Conservation (phyloP, 371 early-diverging fungal species). For the Blakeslea trispora region DNA sequence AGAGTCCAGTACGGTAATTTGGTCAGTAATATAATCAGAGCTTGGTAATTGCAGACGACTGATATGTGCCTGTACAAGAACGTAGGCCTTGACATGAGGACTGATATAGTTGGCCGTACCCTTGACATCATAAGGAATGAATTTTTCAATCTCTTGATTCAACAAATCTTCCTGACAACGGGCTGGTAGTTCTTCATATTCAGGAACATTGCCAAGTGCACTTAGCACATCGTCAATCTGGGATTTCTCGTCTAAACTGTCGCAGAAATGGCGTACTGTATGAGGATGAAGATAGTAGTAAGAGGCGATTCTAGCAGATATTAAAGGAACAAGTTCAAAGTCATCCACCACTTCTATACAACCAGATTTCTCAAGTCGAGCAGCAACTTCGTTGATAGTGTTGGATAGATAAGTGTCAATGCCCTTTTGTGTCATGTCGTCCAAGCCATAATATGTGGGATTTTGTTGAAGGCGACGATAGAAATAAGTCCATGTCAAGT, state of each 20-base stretch:
- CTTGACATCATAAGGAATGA: slow-evolving; percentile 57
- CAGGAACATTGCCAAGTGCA: slow-evolving; percentile 77
- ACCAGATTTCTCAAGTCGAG: slow-evolving; percentile 65
- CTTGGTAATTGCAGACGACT: slow-evolving; percentile 69
- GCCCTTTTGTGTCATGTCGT: slow-evolving; percentile 67
- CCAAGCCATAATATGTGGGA: slow-evolving; percentile 94
- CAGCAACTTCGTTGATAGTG: slow-evolving; percentile 71
- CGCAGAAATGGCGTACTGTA: slow-evolving; percentile 72
- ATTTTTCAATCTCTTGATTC: slow-evolving; percentile 74
- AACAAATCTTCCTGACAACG: slow-evolving; percentile 90
- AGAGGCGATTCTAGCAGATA: slow-evolving; percentile 81
- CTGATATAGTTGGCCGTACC: slow-evolving; percentile 63
- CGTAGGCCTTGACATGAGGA: slow-evolving; percentile 88
- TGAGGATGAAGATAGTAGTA: slow-evolving; percentile 87
- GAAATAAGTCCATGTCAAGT: slow-evolving; percentile 94
- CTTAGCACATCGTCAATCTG: slow-evolving; percentile 65
- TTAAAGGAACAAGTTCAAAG: slow-evolving; percentile 65
- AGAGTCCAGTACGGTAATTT: slow-evolving; percentile 89
- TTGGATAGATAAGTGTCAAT: slow-evolving; percentile 76
- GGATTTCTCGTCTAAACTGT: slow-evolving; percentile 48
- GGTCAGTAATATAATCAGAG: slow-evolving; percentile 91
- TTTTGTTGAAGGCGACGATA: slow-evolving; percentile 89
- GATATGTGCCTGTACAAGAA: slow-evolving; percentile 89
- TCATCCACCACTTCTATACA: slow-evolving; percentile 73
- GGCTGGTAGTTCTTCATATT: slow-evolving; percentile 89